Evolutionary conservation across 352 stramenopile species (phyloP), one percentile per base, ranked within the genome.

Genomic region (Thraustotheca clavata): DNA sequence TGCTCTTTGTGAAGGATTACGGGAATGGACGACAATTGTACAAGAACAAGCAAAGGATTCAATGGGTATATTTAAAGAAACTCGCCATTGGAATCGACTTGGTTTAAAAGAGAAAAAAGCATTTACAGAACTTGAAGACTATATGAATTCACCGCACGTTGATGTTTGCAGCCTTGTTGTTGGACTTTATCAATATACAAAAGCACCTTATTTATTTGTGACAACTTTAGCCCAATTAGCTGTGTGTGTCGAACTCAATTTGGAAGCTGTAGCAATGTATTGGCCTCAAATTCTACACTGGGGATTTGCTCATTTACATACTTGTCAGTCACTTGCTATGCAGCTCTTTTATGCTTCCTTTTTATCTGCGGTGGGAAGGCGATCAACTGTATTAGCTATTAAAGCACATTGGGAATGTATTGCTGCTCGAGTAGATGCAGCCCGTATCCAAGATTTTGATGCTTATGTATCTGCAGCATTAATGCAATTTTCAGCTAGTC

Each of bases 201-300:
- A 85, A 55, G 75, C 84, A 20, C 79, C 79, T 2, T 87, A 86
- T 60, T 83, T 88, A 74, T 84, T 87, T 40, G 70, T 87, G 20
- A 67, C 86, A 29, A 74, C 81, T n/a, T 68, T 88, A 22, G 77
- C 77, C 1, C 79, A 88, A 52, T 60, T 86, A 24, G 70, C 84
- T 31, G 71, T 83, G 57, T 78, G 77, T 40, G 73, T 85, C 14
- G 79, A 88, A 41, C 74, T 73, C 18, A 79, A 73, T 32, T 47
- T 77, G 26, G 74, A 81, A 35, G 77, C 73, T n/a, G 71, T 88
- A 36, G 77, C 82, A 46, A 84, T 88, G 46, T 86, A 84, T 55
- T 88, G 79, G 79, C 77, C 79, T 8, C 79, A 88, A 60, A 76
- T 87, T 32, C 69, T 88, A 22, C 77, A 86, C 29, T 88, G 77